Evolutionary conservation across 2,329 filamentous ascomycete genomes (phyloP), one percentile per base, ranked within the genome.

Genomic region (Colletotrichum musicola): DNA sequence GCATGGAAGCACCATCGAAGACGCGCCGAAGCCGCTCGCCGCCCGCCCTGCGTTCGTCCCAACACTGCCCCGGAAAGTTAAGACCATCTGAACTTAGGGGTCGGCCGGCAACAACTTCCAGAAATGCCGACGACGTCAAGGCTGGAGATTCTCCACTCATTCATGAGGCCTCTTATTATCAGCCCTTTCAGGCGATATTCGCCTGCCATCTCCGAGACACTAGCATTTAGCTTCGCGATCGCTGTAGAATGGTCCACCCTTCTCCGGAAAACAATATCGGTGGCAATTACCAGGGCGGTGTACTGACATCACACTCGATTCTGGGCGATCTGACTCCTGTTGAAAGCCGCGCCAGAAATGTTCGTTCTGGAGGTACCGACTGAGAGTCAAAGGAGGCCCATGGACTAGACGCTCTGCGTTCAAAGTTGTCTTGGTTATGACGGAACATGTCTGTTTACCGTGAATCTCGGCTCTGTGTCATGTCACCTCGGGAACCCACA

Each of bases 11-110:
- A 42, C 20, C 47, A 42, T 42, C 14, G 58, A 61, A 61, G 58
- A 13, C 30, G 47, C 47, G 38, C 58, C 58, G 58, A 61, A 53
- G 47, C 20, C 40, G 40, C 40, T 16, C 12, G 13, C 40, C 40
- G 13, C 14, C 35, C 10, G 30, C 14, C 49, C 18, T 53, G 38
- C 46, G 59, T 54, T 62, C 59, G 44, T 62, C 59, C 59, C 49
- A 54, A 62, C 59, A 62, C 49, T 30, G 59, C 49, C 59, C 49
- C 59, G 54, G 49, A 62, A 62, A 54, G 59, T 38, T 54, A 35
- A 44, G 38, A 12, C 18, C 22, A n/a, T 30, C 38, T n/a, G 35
- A 54, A 38, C n/a, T 27, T 10, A 9, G n/a, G 49, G 59, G 50
- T 38, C 49, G 42, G 30, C 18, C 44, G 22, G 13, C 38, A 44